Evolutionary conservation across 192 early-diverging fungal species (phyloP).

Genomic region (Linnemannia exigua): DNA sequence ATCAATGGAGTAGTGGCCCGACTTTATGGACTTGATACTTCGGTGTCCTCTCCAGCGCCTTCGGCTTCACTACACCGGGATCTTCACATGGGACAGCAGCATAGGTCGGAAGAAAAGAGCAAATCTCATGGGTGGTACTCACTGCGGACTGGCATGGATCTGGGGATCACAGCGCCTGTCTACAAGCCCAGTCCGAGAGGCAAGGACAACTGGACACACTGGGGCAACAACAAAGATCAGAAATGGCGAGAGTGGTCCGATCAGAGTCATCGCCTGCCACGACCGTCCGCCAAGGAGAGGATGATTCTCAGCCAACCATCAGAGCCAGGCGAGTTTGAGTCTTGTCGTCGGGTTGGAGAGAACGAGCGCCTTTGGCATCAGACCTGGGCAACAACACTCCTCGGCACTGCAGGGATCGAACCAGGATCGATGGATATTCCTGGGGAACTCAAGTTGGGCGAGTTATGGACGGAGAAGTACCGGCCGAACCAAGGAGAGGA

Average conservation of each 20-base stretch:
- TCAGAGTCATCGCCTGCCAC: background rate
- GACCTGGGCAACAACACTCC: conserved; percentile 28
- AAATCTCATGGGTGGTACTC: conserved; percentile 30
- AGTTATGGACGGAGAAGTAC: conserved; percentile 52
- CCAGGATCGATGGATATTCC: conserved; percentile 18
- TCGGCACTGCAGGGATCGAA: conserved; percentile 2
- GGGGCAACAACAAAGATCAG: conserved; percentile 24
- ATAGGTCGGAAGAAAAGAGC: background rate
- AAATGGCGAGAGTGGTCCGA: conserved; percentile 43
- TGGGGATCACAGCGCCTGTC: conserved; percentile 36
- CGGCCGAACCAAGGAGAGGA: conserved; percentile 38
- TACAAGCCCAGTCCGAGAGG: conserved; percentile 20
- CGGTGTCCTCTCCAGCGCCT: background rate
- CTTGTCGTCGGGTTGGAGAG: conserved; percentile 34
- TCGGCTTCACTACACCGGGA: background rate
- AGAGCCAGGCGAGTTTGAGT: conserved; percentile 32
- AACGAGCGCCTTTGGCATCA: conserved; percentile 41
- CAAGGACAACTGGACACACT: conserved; percentile 38
- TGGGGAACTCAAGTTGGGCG: conserved; percentile 29
- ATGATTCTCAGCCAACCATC: conserved; percentile 4
- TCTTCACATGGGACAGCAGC: background rate
- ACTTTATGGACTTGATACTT: conserved; percentile 23
- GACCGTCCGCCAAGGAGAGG: conserved; percentile 24
- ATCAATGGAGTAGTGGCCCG: conserved; percentile 42
- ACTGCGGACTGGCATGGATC: conserved; percentile 19